Evolutionary conservation across 1,284 basidiomycete species (phyloP), one percentile per base, ranked within the genome.

Genomic region (Meripilus lineatus): DNA sequence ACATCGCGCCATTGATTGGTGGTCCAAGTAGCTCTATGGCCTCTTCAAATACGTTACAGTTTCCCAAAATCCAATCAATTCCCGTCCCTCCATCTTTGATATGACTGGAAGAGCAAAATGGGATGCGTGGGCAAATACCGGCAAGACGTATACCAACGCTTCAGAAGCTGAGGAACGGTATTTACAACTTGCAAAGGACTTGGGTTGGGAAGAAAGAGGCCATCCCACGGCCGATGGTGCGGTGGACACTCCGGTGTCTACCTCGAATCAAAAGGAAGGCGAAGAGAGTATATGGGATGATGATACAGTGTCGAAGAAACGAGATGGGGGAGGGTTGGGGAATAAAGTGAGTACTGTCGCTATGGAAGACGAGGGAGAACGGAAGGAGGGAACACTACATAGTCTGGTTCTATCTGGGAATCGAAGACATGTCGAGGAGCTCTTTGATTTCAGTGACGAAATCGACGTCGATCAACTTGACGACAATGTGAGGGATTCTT

Each of bases 101-200:
- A 75, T 87, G 58, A 74, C 84, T 2, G 84, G 81, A 2, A 71
- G 89, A 24, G 89, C 90, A 2, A 94, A 94, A 63, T 90, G 89
- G 84, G 90, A 93, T 58, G 86, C 89, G 1, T 94, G 91, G 89
- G 70, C 61, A 24, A 57, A 67, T 5, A 62, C 71, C n/a, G 75
- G 73, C 3, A 70, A 70, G 49, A 69, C 64, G 17, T 86, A 81
- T 50, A 59, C 61, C 17, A 62, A 57, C n/a, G 57, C 58, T 6
- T 58, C 61, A 3, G 53, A 54, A 15, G 80, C 72, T 30, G 77
- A 81, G 58, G 61, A 51, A 33, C 70, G 81, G 52, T 93, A 93
- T 60, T 63, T 90, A 46, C 76, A 77, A 23, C 74, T 91, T 38
- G 91, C 90, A 4, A 63, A 61, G 42, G 70, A 64, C 45, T 66